phyloP scores from a whole-genome alignment of 2,329 filamentous ascomycete genomes.

The Diaporthe ilicicola region DNA sequence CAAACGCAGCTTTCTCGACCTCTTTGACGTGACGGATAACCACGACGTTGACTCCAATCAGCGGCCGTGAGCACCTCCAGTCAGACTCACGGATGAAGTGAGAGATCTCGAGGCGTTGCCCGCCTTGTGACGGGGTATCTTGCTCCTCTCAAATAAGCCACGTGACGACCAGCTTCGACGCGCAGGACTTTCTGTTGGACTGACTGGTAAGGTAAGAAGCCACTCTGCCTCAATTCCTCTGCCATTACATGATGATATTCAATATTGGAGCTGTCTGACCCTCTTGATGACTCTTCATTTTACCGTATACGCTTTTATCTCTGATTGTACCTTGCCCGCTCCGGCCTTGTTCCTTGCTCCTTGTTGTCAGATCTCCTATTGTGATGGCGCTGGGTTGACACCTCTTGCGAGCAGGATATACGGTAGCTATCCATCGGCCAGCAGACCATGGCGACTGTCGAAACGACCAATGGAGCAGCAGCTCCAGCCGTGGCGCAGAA shows the following conservation, averaged over 20 bases:
- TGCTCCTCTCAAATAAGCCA: constrained; percentile 10
- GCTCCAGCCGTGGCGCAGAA: constrained; percentile 46
- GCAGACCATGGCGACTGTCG: constrained; percentile 40
- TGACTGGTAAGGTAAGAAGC: background rate
- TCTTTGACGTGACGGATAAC: background rate
- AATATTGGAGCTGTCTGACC: constrained; percentile 79
- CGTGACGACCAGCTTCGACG: background rate
- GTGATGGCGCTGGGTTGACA: constrained; percentile 14
- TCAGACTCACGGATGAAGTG: constrained; percentile 32
- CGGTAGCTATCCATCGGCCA: constrained; percentile 32
- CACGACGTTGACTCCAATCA: constrained; percentile 10
- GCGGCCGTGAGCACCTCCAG: constrained; percentile 6
- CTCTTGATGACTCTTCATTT: constrained; percentile 62
- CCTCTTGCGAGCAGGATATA: background rate
- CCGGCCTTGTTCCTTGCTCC: background rate
- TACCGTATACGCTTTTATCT: constrained; percentile 45
- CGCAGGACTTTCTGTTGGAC: background rate
- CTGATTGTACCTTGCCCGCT: constrained; percentile 34
- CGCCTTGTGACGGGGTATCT: constrained; percentile 28
- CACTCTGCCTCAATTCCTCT: background rate
- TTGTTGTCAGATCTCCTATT: background rate
- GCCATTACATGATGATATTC: constrained; percentile 59
- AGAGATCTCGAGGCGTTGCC: constrained; percentile 21
- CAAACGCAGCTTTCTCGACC: background rate
- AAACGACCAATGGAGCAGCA: constrained; percentile 50